Conservation (phyloP, 1,284 basidiomycete genomes). For the Moesziomyces aphidis region DNA sequence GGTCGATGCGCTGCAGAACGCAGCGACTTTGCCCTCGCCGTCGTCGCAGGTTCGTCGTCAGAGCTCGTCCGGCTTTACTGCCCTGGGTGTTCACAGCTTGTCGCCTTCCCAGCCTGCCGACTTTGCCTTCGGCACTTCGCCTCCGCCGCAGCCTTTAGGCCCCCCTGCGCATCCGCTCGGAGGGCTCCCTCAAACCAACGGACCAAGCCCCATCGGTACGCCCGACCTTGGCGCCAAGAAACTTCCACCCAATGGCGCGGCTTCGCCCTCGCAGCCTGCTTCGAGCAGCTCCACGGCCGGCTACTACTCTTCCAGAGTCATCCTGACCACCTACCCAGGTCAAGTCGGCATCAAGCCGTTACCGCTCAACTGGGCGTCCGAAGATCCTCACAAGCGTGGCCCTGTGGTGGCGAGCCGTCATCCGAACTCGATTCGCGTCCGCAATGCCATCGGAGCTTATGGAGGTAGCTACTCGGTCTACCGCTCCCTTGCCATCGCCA, state of each 20-base stretch:
- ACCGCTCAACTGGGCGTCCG: constrained; percentile 84
- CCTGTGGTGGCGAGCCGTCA: constrained; percentile 91
- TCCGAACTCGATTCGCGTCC: constrained; percentile 83
- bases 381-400: constrained; percentile 77
- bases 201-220: constrained; percentile 47
- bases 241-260: constrained; percentile 17
- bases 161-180: constrained; percentile 38
- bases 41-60: constrained; percentile 43
- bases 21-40: constrained; percentile 45
- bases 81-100: constrained; percentile 42
- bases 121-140: constrained; percentile 44
- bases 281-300: constrained; percentile 31
- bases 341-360: constrained; percentile 76
- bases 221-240: constrained; percentile 51
- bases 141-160: constrained; percentile 53
- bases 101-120: constrained; percentile 37
- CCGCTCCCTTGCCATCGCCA: constrained; percentile 79
- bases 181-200: constrained; percentile 42
- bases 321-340: constrained; percentile 61
- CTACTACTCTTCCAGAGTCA: constrained; percentile 54
- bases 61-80: constrained; percentile 49
- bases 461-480: constrained; percentile 95
- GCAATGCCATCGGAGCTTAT: constrained; percentile 94
- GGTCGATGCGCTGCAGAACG: constrained; percentile 51
- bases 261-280: constrained; percentile 27